Evolutionary conservation across 2,329 filamentous ascomycete species (phyloP).

Genomic region (Botrytis porri): DNA sequence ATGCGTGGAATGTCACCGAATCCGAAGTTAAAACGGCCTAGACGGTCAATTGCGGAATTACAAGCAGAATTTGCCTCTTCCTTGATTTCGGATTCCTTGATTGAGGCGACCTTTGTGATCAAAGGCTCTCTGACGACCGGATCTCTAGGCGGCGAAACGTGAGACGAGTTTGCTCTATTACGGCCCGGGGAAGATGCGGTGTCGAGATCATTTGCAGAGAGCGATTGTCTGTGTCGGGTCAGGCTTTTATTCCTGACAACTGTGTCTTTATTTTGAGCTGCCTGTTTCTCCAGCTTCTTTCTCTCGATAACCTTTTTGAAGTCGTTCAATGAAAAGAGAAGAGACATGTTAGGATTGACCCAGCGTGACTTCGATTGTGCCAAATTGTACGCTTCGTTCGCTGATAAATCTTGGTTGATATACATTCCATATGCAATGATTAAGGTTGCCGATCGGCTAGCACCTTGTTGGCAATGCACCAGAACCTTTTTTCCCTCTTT

Average conservation of each 20-base stretch:
- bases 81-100: slow-evolving; percentile 19
- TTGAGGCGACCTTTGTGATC: background rate
- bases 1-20: slow-evolving; percentile 24
- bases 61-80: slow-evolving; percentile 22
- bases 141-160: slow-evolving; percentile 38
- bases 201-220: slow-evolving; percentile 54
- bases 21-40: slow-evolving; percentile 35
- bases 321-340: slow-evolving; percentile 86
- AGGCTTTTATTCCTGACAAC: slow-evolving; percentile 47
- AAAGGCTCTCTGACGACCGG: slow-evolving; percentile 17
- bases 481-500: slow-evolving; percentile 74
- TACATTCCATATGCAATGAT: slow-evolving; percentile 85
- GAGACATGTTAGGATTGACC: slow-evolving; percentile 89
- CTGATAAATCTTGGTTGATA: slow-evolving; percentile 70
- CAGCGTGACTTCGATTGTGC: slow-evolving; percentile 79
- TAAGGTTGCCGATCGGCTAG: slow-evolving; percentile 78
- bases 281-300: slow-evolving; percentile 44
- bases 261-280: slow-evolving; percentile 30
- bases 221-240: slow-evolving; percentile 57
- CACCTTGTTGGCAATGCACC: slow-evolving; percentile 82
- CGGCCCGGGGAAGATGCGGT: slow-evolving; percentile 47
- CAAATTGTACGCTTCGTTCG: slow-evolving; percentile 79
- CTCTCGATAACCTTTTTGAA: slow-evolving; percentile 65
- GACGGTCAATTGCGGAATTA: slow-evolving; percentile 25
- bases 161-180: slow-evolving; percentile 53